phyloP scores from a whole-genome alignment of 1,139 yeast genomes.

The Eremothecium sinecaudum region DNA sequence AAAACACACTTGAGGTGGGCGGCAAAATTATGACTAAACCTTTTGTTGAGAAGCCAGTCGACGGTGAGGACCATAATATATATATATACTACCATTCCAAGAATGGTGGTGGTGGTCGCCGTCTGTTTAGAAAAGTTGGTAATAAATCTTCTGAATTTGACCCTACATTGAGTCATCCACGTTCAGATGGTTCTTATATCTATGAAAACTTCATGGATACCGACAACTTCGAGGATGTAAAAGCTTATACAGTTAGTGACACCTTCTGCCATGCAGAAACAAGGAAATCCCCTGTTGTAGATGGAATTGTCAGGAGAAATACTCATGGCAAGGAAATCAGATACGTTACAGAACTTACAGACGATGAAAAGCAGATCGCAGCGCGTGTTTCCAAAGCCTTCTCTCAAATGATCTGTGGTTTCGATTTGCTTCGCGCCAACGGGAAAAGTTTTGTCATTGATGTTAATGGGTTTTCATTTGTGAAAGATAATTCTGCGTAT shows the following conservation, averaged over 20 bases:
- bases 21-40: conserved; percentile 74
- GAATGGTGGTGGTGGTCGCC: conserved; percentile 95
- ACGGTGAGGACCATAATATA: conserved; percentile 97
- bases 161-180: conserved; percentile 60
- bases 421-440: conserved; percentile 81
- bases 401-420: conserved; percentile 96
- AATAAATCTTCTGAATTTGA: conserved; percentile 96
- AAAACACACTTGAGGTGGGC: conserved; percentile 72
- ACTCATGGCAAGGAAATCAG: conserved; percentile 96
- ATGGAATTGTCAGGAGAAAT: conserved; percentile 93
- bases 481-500: conserved; percentile 80
- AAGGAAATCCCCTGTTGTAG: conserved; percentile 96
- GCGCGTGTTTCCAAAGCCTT: conserved; percentile 62
- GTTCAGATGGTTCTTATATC: conserved; percentile 85
- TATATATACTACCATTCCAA: conserved; percentile 81
- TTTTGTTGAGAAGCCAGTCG: conserved; percentile 96
- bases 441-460: conserved; percentile 91
- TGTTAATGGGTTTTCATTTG: conserved; percentile 97
- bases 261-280: conserved; percentile 95
- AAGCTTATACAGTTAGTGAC: conserved; percentile 94
- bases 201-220: conserved; percentile 93
- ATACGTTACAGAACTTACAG: conserved; percentile 70
- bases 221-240: conserved; percentile 95
- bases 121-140: conserved; percentile 90
- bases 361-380: conserved; percentile 75